Evolutionary conservation across 805 yeast genomes (phyloP).

Genomic region (Myxozyma neotropica): DNA sequence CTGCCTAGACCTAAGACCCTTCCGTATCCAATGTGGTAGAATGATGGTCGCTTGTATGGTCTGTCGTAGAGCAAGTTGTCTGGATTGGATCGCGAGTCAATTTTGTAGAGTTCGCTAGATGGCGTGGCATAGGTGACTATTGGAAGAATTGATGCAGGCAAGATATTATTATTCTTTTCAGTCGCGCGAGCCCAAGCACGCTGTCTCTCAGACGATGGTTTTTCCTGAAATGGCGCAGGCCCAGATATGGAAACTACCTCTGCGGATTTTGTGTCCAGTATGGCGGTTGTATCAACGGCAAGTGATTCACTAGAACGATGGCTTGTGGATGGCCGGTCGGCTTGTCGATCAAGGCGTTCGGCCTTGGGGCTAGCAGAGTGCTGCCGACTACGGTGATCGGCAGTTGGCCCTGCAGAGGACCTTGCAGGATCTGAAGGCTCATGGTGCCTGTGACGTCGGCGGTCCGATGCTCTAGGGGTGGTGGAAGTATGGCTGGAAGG

Average conservation of each 20-base stretch:
- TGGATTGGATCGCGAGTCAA: conserved; percentile 10
- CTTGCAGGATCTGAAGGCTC: neutral
- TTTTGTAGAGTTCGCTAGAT: conserved; percentile 6
- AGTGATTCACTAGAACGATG: too few species aligned
- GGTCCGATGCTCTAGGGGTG: neutral
- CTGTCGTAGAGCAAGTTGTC: conserved; percentile 14
- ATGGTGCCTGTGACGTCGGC: neutral
- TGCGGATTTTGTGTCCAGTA: too few species aligned
- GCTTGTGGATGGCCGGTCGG: too few species aligned
- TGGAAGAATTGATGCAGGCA: neutral
- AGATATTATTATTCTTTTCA: conserved; percentile 1
- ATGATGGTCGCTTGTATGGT: conserved; percentile 18
- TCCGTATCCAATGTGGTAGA: conserved; percentile 20
- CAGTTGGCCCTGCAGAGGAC: neutral
- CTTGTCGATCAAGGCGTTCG: too few species aligned
- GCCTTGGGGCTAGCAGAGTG: neutral
- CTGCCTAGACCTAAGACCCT: conserved; percentile 18
- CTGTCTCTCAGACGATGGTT: neutral
- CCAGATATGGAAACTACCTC: neutral
- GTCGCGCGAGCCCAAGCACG: conserved; percentile 7
- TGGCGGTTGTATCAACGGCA: too few species aligned
- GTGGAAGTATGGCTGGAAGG: neutral
- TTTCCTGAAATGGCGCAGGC: neutral
- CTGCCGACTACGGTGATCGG: neutral
- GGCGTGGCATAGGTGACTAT: conserved; percentile 9